phyloP scores from a whole-genome alignment of 2,329 filamentous ascomycete species.

The Trematosphaeria pertusa region DNA sequence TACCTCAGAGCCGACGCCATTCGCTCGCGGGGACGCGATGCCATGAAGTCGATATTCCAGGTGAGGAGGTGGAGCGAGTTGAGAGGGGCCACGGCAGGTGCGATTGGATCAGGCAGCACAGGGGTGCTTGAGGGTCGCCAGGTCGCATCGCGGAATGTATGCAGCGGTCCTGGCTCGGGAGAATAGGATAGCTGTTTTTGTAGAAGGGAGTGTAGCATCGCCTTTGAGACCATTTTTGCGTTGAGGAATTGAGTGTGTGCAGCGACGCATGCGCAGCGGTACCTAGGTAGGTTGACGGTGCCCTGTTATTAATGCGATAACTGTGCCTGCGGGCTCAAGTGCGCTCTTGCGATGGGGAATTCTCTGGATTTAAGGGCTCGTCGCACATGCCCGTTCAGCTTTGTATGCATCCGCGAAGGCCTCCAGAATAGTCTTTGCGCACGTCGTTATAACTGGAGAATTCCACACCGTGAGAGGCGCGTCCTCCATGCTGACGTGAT shows the following conservation, averaged over 20 bases:
- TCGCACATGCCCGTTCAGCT: too few species aligned
- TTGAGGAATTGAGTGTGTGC: not conserved
- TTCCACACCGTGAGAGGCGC: too few species aligned
- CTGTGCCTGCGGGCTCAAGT: too few species aligned
- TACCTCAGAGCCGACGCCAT: constrained; percentile 51
- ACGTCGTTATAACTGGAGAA: too few species aligned
- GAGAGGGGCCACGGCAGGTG: not conserved
- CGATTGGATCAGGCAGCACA: not conserved
- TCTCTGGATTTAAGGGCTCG: too few species aligned
- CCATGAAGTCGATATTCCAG: constrained; percentile 59
- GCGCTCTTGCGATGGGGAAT: too few species aligned
- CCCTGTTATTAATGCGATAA: too few species aligned
- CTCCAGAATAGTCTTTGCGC: too few species aligned
- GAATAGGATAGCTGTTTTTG: constrained; percentile 17
- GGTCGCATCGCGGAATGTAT: constrained; percentile 11
- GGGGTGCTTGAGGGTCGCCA: constrained; percentile 5
- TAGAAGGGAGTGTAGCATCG: constrained; percentile 13
- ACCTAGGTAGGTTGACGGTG: too few species aligned
- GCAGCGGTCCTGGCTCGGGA: constrained; percentile 10
- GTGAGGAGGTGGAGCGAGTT: constrained; percentile 30
- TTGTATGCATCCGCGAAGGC: too few species aligned
- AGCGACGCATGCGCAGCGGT: not conserved
- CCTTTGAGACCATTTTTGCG: constrained; percentile 16
- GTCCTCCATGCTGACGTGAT: too few species aligned
- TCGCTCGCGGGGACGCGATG: constrained; percentile 44